phyloP scores from a whole-genome alignment of 441 rosid genomes.

The Geranium incanum region DNA sequence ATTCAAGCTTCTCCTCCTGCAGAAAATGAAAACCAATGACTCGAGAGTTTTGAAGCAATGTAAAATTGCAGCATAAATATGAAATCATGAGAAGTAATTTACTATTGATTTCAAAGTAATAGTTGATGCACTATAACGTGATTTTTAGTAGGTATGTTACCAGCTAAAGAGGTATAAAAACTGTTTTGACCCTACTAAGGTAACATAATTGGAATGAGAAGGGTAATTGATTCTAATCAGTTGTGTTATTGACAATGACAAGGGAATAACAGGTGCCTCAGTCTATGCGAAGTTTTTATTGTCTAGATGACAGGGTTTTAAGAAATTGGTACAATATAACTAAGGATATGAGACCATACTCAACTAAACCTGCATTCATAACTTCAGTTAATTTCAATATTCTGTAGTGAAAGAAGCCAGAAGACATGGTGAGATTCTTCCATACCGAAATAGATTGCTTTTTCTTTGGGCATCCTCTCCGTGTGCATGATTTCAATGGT shows the following conservation, averaged over 20 bases:
- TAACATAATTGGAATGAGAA: background rate
- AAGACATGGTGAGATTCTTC: conserved; percentile 11
- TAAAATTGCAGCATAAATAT: background rate
- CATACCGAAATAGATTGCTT: conserved; percentile 29
- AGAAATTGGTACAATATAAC: background rate
- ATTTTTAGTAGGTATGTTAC: background rate
- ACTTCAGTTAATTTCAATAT: background rate
- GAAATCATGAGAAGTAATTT: background rate
- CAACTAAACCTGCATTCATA: background rate
- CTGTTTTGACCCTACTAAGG: background rate
- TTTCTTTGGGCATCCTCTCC: conserved; percentile 40
- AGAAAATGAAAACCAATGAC: conserved; percentile 7
- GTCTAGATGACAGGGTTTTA: background rate
- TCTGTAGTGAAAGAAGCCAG: background rate
- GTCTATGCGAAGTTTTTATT: background rate
- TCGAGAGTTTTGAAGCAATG: background rate
- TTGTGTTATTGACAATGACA: background rate
- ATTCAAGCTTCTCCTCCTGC: conserved; percentile 33
- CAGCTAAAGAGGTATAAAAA: background rate
- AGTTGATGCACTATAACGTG: background rate
- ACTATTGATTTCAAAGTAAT: background rate
- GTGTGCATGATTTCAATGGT: conserved; percentile 31
- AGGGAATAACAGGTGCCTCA: background rate
- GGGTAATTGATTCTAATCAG: background rate
- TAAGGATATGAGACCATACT: background rate